Evolutionary conservation across 2,329 filamentous ascomycete genomes (phyloP).

Genomic region (Cercospora zeina): DNA sequence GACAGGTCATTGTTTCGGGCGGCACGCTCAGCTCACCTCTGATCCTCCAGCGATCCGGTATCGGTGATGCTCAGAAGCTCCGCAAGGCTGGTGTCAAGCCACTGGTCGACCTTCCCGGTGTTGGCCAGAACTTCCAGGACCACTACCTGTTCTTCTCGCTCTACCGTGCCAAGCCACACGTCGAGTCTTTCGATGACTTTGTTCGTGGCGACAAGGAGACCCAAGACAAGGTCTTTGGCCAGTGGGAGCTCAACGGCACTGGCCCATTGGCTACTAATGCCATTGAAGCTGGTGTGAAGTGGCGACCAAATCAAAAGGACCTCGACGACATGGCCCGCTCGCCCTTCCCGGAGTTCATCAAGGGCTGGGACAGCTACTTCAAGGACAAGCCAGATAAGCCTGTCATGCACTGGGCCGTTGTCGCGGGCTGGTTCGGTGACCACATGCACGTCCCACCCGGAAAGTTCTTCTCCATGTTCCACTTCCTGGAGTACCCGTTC

Average conservation of each 20-base stretch:
- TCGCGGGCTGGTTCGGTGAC: slow-evolving; percentile 60
- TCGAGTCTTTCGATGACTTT: slow-evolving; percentile 80
- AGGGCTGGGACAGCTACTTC: slow-evolving; percentile 79
- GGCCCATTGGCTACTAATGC: slow-evolving; percentile 76
- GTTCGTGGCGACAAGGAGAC: slow-evolving; percentile 69
- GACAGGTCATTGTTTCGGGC: slow-evolving; percentile 71
- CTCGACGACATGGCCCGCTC: slow-evolving; percentile 67
- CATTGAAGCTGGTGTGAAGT: slow-evolving; percentile 77
- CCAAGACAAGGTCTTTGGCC: slow-evolving; percentile 71
- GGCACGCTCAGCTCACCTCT: slow-evolving; percentile 73
- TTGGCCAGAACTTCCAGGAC: slow-evolving; percentile 75
- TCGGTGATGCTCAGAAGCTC: slow-evolving; percentile 70
- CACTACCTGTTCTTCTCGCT: slow-evolving; percentile 71
- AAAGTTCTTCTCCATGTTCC: slow-evolving; percentile 83
- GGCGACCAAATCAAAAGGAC: slow-evolving; percentile 69
- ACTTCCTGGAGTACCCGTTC: slow-evolving; percentile 77
- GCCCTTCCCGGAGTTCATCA: slow-evolving; percentile 72
- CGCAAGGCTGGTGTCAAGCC: slow-evolving; percentile 67
- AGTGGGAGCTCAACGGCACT: slow-evolving; percentile 78
- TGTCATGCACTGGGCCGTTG: slow-evolving; percentile 81
- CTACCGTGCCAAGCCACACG: slow-evolving; percentile 71
- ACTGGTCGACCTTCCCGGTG: slow-evolving; percentile 69
- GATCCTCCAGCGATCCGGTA: slow-evolving; percentile 73
- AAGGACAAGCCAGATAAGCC: slow-evolving; percentile 83
- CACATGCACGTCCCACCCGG: slow-evolving; percentile 66